phyloP scores from a whole-genome alignment of 768 basidiomycete species.

The Pisolithus microcarpus region DNA sequence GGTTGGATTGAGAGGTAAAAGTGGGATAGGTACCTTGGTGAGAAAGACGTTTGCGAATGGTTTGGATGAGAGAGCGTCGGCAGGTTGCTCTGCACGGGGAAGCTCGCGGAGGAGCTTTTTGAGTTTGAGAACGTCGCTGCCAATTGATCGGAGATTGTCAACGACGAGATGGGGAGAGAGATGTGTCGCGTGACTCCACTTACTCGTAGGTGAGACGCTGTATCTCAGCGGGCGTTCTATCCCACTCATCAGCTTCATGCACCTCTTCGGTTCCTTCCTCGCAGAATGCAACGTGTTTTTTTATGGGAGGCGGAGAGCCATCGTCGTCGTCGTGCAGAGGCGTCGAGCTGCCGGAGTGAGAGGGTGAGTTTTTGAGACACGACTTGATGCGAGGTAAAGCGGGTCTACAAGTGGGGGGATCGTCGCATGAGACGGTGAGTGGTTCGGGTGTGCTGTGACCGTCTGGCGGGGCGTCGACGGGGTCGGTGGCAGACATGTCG shows the following conservation, averaged over 20 bases:
- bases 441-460: too few relatives aligned
- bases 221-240: constrained; percentile 64
- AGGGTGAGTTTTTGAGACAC: constrained; percentile 10
- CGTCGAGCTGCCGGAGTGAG: constrained; percentile 7
- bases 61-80: constrained; percentile 35
- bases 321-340: constrained; percentile 6
- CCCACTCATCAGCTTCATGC: constrained; percentile 70
- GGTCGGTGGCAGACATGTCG: too few relatives aligned
- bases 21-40: constrained; percentile 52
- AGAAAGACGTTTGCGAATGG: constrained; percentile 37
- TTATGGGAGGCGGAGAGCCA: neutral
- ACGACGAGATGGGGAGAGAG: neutral
- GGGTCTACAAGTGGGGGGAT: constrained; percentile 5
- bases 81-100: constrained; percentile 48
- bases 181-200: constrained; percentile 25
- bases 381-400: constrained; percentile 10
- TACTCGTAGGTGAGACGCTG: constrained; percentile 60
- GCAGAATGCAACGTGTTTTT: constrained; percentile 61
- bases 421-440: constrained; percentile 5
- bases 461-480: too few relatives aligned
- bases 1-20: constrained; percentile 47
- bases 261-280: constrained; percentile 49
- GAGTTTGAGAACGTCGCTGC: constrained; percentile 59
- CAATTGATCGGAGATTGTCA: neutral
- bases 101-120: constrained; percentile 62